Conservation (phyloP, 140 eudicot genomes). For the Eryngium alpinum region DNA sequence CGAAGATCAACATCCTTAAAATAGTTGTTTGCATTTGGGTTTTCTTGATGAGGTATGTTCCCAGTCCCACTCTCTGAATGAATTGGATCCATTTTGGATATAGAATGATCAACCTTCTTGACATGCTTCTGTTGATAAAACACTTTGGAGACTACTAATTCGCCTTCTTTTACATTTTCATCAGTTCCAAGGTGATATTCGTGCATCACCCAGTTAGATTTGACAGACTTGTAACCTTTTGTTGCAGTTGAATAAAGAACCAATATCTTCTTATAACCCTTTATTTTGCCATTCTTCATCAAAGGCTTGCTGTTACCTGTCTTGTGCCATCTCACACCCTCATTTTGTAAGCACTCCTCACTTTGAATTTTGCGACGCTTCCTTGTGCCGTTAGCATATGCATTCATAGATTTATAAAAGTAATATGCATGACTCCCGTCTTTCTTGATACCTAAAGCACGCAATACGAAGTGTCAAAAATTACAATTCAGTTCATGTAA, state of each 20-base stretch:
- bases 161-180: constrained; percentile 69
- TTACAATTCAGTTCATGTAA: background rate
- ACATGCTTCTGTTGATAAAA: constrained; percentile 52
- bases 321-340: constrained; percentile 72
- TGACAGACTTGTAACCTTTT: constrained; percentile 43
- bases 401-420: constrained; percentile 56
- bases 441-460: constrained; percentile 61
- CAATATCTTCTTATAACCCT: constrained; percentile 76
- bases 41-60: background rate
- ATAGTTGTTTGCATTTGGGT: background rate
- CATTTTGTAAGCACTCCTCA: constrained; percentile 28
- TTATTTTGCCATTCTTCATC: constrained; percentile 47
- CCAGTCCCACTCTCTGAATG: background rate
- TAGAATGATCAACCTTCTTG: constrained; percentile 25
- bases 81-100: constrained; percentile 12
- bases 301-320: constrained; percentile 73
- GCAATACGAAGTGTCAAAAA: constrained; percentile 1
- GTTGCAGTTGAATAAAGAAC: constrained; percentile 47
- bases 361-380: constrained; percentile 68
- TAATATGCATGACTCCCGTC: constrained; percentile 73
- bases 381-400: constrained; percentile 63
- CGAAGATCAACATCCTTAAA: background rate
- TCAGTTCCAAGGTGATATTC: constrained; percentile 68
- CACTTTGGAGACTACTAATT: constrained; percentile 78
- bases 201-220: constrained; percentile 79